These are phyloP conservation scores for Naganishia vaughanmartiniae DNA, from an alignment of 768 basidiomycete species.

Conservation along the genomic window DNA sequence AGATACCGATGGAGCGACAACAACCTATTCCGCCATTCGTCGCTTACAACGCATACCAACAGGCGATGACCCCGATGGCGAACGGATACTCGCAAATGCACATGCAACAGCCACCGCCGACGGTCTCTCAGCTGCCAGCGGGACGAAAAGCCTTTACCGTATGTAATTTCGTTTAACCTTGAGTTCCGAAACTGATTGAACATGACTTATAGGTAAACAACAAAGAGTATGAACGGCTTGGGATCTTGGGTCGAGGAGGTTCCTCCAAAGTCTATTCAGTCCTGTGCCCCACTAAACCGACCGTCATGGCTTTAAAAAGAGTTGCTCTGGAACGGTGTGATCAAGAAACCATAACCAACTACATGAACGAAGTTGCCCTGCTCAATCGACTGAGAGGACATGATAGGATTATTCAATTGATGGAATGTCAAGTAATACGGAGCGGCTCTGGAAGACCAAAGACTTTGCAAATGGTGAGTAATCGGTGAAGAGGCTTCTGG, in stretches of 20 bases:
- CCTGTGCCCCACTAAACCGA: constrained; percentile 65
- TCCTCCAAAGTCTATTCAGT: constrained; percentile 95
- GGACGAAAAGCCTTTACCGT: constrained; percentile 43
- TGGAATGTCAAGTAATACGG: constrained; percentile 85
- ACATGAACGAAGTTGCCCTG: constrained; percentile 93
- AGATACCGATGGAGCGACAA: neutral
- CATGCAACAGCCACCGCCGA: constrained; percentile 22
- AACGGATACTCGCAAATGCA: constrained; percentile 5
- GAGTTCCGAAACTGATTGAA: neutral
- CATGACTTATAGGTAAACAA: constrained; percentile 64
- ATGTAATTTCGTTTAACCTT: constrained; percentile 18
- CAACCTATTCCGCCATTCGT: constrained; percentile 16
- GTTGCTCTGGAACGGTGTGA: constrained; percentile 88
- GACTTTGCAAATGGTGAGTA: constrained; percentile 62
- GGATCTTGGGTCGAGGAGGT: constrained; percentile 88
- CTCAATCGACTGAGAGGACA: constrained; percentile 93
- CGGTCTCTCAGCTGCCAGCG: constrained; percentile 30
- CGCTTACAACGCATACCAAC: constrained; percentile 18
- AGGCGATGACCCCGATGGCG: constrained; percentile 7
- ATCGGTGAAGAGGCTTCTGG: neutral
- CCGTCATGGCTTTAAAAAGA: constrained; percentile 86
- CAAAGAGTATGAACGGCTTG: constrained; percentile 75
- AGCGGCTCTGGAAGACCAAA: constrained; percentile 59
- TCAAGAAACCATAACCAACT: constrained; percentile 80
- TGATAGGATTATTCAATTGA: constrained; percentile 80